phyloP scores from a whole-genome alignment of 2,329 filamentous ascomycete genomes.

The Thelonectria discophora region DNA sequence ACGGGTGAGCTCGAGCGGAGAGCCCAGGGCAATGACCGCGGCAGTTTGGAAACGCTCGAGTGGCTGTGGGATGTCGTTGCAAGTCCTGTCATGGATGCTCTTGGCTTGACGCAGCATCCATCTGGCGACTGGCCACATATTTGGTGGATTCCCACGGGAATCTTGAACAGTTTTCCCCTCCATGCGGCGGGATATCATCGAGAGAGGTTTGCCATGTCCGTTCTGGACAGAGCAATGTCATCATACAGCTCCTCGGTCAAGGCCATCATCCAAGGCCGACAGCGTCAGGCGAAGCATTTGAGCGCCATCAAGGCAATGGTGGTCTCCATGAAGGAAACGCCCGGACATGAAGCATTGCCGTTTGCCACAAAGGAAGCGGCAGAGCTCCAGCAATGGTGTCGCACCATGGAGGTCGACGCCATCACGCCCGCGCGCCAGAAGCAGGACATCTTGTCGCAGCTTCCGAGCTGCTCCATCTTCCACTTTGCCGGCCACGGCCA shows the following conservation, averaged over 20 bases:
- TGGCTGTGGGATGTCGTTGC: slow-evolving; percentile 46
- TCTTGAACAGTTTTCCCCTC: slow-evolving; percentile 43
- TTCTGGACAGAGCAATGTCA: slow-evolving; percentile 49
- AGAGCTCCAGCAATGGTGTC: neutral
- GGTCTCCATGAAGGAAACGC: neutral
- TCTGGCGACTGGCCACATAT: slow-evolving; percentile 39
- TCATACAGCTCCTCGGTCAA: slow-evolving; percentile 50
- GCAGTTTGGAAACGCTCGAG: slow-evolving; percentile 11
- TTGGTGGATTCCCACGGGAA: slow-evolving; percentile 49
- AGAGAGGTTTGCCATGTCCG: slow-evolving; percentile 32
- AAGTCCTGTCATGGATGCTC: neutral
- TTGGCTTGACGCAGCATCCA: neutral
- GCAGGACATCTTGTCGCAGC: neutral
- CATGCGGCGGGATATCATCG: slow-evolving; percentile 45
- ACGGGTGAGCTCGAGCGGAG: neutral
- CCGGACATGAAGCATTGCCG: neutral
- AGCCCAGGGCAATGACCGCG: too few relatives aligned
- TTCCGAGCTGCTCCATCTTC: slow-evolving; percentile 12
- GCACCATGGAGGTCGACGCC: neutral
- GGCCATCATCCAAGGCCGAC: slow-evolving; percentile 40
- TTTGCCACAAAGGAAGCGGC: neutral
- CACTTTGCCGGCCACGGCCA: slow-evolving; percentile 17
- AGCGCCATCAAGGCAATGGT: neutral
- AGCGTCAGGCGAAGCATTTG: neutral
- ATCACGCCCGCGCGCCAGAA: neutral